A percentile compares a stretch with the other conserved stretches of the same genome.
Evolutionary conservation across 164 flowering plant genomes (phyloP).

Genomic region (Taxillus chinensis): DNA sequence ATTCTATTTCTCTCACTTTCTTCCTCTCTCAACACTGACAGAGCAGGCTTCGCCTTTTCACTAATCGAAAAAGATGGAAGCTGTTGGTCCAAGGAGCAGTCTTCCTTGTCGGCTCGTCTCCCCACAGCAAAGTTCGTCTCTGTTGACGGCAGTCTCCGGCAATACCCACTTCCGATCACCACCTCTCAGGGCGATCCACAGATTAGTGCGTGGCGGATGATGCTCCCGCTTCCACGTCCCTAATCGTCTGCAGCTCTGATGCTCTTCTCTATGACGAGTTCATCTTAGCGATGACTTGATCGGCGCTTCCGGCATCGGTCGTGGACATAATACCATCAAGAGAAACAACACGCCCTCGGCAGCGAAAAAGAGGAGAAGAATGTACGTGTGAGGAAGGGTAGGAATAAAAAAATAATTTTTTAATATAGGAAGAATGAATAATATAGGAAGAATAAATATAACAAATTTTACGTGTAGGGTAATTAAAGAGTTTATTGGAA

Average conservation of each 20-base stretch:
- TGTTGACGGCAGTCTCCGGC: slow-evolving; percentile 24
- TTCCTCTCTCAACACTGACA: too few species aligned
- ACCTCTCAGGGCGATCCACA: slow-evolving; percentile 22
- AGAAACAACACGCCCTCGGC: too few species aligned
- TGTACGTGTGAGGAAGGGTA: too few species aligned
- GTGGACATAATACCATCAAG: too few species aligned
- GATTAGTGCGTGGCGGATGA: background rate
- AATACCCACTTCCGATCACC: slow-evolving; percentile 22
- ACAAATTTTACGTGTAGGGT: too few species aligned
- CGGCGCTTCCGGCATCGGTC: too few species aligned
- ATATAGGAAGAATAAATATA: too few species aligned
- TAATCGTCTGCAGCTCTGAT: slow-evolving; percentile 45
- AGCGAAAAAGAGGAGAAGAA: too few species aligned
- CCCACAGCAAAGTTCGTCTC: slow-evolving; percentile 31
- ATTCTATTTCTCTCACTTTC: background rate
- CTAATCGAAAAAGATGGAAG: background rate
- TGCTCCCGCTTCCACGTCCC: background rate
- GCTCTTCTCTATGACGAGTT: slow-evolving; percentile 29
- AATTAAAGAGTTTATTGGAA: too few species aligned
- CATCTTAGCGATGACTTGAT: slow-evolving; percentile 38
- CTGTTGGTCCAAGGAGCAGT: background rate
- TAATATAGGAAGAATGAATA: too few species aligned
- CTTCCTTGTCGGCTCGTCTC: background rate
- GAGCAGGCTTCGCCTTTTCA: too few species aligned
- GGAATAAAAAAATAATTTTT: too few species aligned